Base-by-base conservation (phyloP, 164 flowering plant genomes). In the Stephania japonica region DNA sequence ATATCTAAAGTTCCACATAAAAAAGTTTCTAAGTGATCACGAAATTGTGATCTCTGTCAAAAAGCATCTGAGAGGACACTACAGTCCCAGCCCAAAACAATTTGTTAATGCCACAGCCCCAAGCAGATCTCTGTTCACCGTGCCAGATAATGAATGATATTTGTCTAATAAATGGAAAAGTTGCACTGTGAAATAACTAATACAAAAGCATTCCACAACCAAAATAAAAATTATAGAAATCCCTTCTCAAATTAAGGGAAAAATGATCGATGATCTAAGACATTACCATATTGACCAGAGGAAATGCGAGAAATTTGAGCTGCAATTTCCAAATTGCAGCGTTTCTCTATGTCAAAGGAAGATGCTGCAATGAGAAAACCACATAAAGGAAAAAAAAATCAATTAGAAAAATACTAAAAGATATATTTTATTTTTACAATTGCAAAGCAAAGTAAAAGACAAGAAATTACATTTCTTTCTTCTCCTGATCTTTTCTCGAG, bases 291-390 rank as follows among this genome's bases (percentile, higher is more conserved):
- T 77, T 85, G 87, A 61, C 72, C 65, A 6, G 89, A 81, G 61
- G 94, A 77, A 41, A 87, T 75, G 41, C 83, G 90, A 27, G 98
- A 87, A 75, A 95, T 71, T 77, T 91, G 94, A 59, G 96, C 99
- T 14, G 98, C 87, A 72, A 95, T 87, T 86, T 95, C 97, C 72
- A 95, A 84, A 78, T 93, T 95, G 77, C 99, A 95, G 81, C 86
- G 97, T 74, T 91, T 95, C 81, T 90, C 92, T 89, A 93, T 85
- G 75, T 89, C 93, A 78, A 82, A 83, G 44, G 88, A 77, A 71
- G 92, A 89, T 65, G 93, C 98, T 95, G 90, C 88, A 85, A 72
- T 11, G 67, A 68, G 49, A 67, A 69, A 74, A 21, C 21, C 0
- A 2, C 38, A 32, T 2, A 32, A 32, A 27, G 3, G 3, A 27